Evolutionary conservation across 495 filamentous ascomycete genomes (phyloP), one percentile per base, ranked within the genome.

Genomic region (Aspergillus egyptiacus): DNA sequence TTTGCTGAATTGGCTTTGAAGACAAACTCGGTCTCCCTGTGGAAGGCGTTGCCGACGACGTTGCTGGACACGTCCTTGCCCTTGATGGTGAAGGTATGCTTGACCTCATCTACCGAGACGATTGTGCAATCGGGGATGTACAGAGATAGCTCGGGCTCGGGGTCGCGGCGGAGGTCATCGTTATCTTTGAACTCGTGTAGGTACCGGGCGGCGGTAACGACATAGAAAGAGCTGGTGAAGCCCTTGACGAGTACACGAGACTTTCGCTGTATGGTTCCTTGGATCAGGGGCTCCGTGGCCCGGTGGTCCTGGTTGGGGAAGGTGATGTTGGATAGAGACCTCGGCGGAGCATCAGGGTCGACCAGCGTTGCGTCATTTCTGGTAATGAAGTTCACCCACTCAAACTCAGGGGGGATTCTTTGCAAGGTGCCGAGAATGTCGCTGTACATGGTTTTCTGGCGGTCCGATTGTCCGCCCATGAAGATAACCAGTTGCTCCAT

Each of bases 131-230:
- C 94, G 35, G 93, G 93, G 6, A 98, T 80, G 63, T 89, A 98
- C 45, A 98, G 82, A 18, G 85, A 89, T 7, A 90, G 72, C 63
- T 97, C 90, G 0, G 91, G 94, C 19, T 71, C 66, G 6, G 91
- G 90, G 50, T 98, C 94, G 55, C 78, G 77, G 43, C 76, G 78
- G 60, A 87, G 71, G 61, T 95, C 84, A 65, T 98, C 91, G 61
- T 83, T 83, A 59, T 91, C 88, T 65, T 95, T 95, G 76, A 94
- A 97, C 61, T 97, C 93, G 67, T 97, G 93, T 37, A 98, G 72
- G 67, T 84, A 98, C 53, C 85, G 84, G 17, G 83, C 76, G 0
- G 85, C 84, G 2, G 89, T 96, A 22, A 97, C 81, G 38, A 91
- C 91, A 59, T 95, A 98, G 73, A 91, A 95, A 50, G 75, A 78